These are phyloP conservation scores for Colletotrichum karsti DNA, from an alignment of 2,329 filamentous ascomycete species.

Conservation along the genomic window DNA sequence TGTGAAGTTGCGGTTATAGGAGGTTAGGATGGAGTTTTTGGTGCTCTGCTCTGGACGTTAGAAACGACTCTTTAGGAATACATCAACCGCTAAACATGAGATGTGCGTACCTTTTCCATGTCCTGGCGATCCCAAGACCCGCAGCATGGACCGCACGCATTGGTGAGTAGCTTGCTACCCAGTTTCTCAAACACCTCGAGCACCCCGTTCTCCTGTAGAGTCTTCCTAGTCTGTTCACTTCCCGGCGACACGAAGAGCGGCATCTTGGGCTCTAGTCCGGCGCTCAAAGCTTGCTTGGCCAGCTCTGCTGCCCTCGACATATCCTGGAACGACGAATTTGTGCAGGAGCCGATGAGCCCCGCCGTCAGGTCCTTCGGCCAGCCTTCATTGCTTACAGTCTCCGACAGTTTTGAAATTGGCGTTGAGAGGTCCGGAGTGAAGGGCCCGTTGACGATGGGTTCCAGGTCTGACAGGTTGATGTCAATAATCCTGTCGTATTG, in stretches of 20 bases:
- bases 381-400: slow-evolving; percentile 76
- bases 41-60: slow-evolving; percentile 52
- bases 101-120: slow-evolving; percentile 61
- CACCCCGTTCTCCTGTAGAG: slow-evolving; percentile 74
- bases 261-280: slow-evolving; percentile 78
- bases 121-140: slow-evolving; percentile 78
- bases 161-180: slow-evolving; percentile 77
- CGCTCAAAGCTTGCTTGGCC: slow-evolving; percentile 75
- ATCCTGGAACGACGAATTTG: slow-evolving; percentile 68
- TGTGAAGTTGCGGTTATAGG: slow-evolving; percentile 87
- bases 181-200: slow-evolving; percentile 79
- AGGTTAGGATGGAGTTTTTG: slow-evolving; percentile 80
- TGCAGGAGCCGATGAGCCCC: slow-evolving; percentile 81
- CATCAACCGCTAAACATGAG: background rate
- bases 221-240: slow-evolving; percentile 78
- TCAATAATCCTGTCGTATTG: slow-evolving; percentile 81
- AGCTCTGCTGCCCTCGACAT: slow-evolving; percentile 81
- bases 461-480: slow-evolving; percentile 77
- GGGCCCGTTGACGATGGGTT: slow-evolving; percentile 81
- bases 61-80: background rate
- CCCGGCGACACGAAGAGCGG: slow-evolving; percentile 80
- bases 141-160: slow-evolving; percentile 75
- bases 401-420: slow-evolving; percentile 80
- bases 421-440: slow-evolving; percentile 83
- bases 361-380: slow-evolving; percentile 83